Base-by-base conservation (phyloP, 108 stramenopile genomes). In the Schizochytrium sp. region DNA sequence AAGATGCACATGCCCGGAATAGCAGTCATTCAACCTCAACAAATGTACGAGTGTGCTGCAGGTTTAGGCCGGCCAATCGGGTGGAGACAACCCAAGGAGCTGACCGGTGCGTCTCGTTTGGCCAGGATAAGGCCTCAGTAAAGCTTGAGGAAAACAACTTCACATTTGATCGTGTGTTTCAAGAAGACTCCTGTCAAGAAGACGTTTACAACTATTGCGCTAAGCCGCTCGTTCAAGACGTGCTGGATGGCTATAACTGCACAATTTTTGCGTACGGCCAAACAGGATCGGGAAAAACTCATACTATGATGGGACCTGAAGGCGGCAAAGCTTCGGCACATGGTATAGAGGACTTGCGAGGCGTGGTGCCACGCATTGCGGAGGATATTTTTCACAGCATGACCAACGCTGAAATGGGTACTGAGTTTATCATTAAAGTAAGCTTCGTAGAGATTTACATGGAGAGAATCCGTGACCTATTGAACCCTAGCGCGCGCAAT, bases 251-350 rank as follows among this genome's bases (percentile, higher is more conserved):
- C 15, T 94, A 93, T 72, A 90, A 92, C 46, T 92, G 93, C 2
- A 94, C 94, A 42, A 91, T 94, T n/a, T 94, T 94, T 88, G 94
- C 93, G 53, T 94, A 93, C 59, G 89, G 94, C 92, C 91, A 92
- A 47, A 92, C 90, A 38, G 83, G 56, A 7, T 90, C 90, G 13
- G 91, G 91, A 3, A 92, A 92, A 61, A 92, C 91, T 7, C 90
- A 90, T 61, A 92, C 91, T 5, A 92, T 92, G 89, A 60, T 89
- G 58, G 72, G 88, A 40, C 72, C 87, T 57, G 46, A 87, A 44
- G 69, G 46, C 87, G 17, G 72, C 61, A 59, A 19, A 13, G 69
- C 47, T 3, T 7, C 46, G 3, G 89, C 41, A 5, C 46, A 89
- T 12, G 41, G 4, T 44, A 59, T 61, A 15, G 46, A n/a, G 44